A percentile compares a stretch with the other conserved stretches of the same genome.
Conservation (phyloP, 371 early-diverging fungal species). For the Syncephalastrum contaminatum region DNA sequence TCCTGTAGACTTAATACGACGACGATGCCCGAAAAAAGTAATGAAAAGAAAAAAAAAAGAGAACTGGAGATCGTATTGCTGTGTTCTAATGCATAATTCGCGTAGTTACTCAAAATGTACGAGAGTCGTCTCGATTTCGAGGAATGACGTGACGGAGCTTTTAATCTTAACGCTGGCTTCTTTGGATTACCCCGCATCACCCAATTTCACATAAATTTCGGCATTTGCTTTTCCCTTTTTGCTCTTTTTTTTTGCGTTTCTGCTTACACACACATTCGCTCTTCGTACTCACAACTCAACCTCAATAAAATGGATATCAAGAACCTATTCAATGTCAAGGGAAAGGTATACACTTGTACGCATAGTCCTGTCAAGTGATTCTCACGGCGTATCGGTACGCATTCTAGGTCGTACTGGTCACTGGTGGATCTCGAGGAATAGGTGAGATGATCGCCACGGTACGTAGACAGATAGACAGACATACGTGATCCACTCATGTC, state of each 20-base stretch:
- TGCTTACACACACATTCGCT: background rate
- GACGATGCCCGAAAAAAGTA: conserved; percentile 14
- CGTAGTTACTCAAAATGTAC: conserved; percentile 9
- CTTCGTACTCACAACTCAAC: background rate
- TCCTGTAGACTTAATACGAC: conserved; percentile 9
- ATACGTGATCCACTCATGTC: too few relatives aligned
- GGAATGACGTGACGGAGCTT: conserved; percentile 2
- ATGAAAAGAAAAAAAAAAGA: background rate
- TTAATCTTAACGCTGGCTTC: background rate
- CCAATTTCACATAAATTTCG: background rate
- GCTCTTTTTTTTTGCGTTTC: conserved; percentile 2
- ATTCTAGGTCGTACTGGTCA: conserved; percentile 75
- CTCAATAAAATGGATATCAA: conserved; percentile 44
- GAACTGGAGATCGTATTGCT: too few relatives aligned
- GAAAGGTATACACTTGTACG: conserved; percentile 39
- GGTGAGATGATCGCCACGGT: conserved; percentile 61
- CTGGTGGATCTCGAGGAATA: conserved; percentile 77
- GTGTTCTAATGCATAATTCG: background rate
- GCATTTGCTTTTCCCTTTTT: background rate
- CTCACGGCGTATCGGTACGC: too few relatives aligned
- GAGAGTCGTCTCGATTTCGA: conserved; percentile 6
- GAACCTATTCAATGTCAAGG: conserved; percentile 68
- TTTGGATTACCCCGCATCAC: background rate
- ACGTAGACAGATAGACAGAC: background rate
- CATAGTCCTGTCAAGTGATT: conserved; percentile 49